Evolutionary conservation across 768 basidiomycete species (phyloP).

Genomic region (Tylopilus balloui): DNA sequence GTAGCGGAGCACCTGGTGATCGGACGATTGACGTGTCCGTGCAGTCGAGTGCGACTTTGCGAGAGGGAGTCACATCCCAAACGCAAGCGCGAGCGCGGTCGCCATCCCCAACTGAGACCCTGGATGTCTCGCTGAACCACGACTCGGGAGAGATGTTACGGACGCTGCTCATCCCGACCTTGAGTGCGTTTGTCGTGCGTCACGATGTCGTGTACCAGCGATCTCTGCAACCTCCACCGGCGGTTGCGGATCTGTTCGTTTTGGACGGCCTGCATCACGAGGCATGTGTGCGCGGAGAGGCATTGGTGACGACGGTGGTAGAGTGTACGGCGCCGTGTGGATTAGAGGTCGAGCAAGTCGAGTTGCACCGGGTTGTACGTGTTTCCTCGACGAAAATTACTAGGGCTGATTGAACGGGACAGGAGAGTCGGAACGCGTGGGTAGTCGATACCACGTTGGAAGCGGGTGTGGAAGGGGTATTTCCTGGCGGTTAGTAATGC

Average conservation of each 20-base stretch:
- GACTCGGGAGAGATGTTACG: slow-evolving; percentile 52
- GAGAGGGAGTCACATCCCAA: neutral
- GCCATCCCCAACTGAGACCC: slow-evolving; percentile 4
- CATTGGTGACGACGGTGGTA: slow-evolving; percentile 48
- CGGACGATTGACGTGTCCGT: slow-evolving; percentile 79
- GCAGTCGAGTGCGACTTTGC: slow-evolving; percentile 44
- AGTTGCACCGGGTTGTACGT: slow-evolving; percentile 46
- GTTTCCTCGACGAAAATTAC: neutral
- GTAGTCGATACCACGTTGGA: slow-evolving; percentile 54
- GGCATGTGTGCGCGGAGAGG: slow-evolving; percentile 49
- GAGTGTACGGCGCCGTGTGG: slow-evolving; percentile 53
- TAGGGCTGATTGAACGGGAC: neutral
- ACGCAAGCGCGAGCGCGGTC: slow-evolving; percentile 1
- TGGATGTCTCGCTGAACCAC: slow-evolving; percentile 20
- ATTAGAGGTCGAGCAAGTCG: slow-evolving; percentile 48
- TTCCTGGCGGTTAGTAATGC: slow-evolving; percentile 43
- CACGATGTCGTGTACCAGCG: slow-evolving; percentile 55
- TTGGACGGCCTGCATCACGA: slow-evolving; percentile 52
- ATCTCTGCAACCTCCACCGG: slow-evolving; percentile 37
- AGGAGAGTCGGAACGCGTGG: slow-evolving; percentile 45
- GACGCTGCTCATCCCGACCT: slow-evolving; percentile 62
- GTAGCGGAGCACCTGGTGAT: slow-evolving; percentile 60
- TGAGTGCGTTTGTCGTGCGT: slow-evolving; percentile 53
- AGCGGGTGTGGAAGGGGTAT: slow-evolving; percentile 36
- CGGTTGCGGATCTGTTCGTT: slow-evolving; percentile 49